phyloP scores from a whole-genome alignment of 331 rosid species.

The Malus hybrid region DNA sequence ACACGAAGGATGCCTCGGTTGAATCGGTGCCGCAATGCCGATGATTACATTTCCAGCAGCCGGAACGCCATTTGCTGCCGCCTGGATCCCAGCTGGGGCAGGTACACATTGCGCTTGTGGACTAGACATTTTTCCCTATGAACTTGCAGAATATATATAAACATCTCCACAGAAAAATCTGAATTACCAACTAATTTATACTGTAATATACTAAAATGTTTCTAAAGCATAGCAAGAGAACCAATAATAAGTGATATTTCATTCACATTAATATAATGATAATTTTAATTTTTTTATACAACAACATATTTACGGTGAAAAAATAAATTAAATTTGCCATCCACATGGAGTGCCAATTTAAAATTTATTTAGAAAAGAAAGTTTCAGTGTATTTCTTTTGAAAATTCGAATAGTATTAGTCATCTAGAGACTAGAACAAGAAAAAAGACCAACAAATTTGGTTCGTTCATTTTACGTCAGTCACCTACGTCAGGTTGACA shows the following conservation, averaged over 20 bases:
- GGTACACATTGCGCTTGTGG: not conserved
- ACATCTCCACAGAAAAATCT: not conserved
- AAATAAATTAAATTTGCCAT: no score
- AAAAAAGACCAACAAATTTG: not conserved
- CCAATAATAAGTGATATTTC: not conserved
- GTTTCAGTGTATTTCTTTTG: no score
- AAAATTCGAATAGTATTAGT: no score
- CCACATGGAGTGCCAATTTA: not conserved
- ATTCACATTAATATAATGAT: not conserved
- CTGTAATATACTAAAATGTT: not conserved
- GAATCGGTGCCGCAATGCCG: not conserved
- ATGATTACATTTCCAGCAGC: not conserved
- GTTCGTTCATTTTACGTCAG: not conserved
- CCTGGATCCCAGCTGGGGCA: not conserved
- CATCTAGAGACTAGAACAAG: no score
- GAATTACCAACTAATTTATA: not conserved
- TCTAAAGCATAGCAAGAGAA: not conserved
- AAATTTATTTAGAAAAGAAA: no score
- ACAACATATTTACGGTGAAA: not conserved
- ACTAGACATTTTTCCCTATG: not conserved
- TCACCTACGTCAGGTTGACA: not conserved
- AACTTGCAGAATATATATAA: not conserved
- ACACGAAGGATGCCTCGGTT: not conserved
- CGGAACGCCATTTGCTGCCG: not conserved
- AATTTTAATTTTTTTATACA: not conserved